These are phyloP conservation scores for Grifola frondosa DNA, from an alignment of 1,284 basidiomycete genomes.

Conservation along the genomic window DNA sequence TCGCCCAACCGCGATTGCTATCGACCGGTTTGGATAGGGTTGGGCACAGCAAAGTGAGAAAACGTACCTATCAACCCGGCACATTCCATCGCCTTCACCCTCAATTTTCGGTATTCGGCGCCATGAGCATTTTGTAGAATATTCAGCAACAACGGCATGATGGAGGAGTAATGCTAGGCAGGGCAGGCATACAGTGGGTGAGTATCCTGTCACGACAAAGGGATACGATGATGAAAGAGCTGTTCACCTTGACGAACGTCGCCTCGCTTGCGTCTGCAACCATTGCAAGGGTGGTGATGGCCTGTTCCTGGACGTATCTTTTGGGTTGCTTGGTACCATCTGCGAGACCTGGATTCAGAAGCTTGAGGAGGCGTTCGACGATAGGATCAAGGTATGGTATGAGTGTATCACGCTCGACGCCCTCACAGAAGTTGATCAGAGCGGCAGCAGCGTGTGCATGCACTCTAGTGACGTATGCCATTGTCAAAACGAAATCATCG, in stretches of 20 bases:
- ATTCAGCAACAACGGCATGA: conserved; percentile 75
- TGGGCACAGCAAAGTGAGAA: conserved; percentile 1
- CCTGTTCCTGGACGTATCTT: conserved; percentile 81
- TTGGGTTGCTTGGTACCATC: conserved; percentile 37
- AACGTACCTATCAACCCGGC: conserved; percentile 72
- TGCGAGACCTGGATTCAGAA: conserved; percentile 51
- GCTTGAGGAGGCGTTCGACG: conserved; percentile 65
- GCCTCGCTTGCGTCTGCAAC: conserved; percentile 79
- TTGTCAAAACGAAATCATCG: neutral
- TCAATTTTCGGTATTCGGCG: conserved; percentile 62
- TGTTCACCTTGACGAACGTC: conserved; percentile 61
- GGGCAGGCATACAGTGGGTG: neutral
- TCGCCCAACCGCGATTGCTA: conserved; percentile 79
- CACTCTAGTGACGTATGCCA: conserved; percentile 58
- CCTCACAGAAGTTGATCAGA: conserved; percentile 88
- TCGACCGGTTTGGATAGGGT: conserved; percentile 2
- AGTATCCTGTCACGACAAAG: neutral
- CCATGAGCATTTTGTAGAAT: conserved; percentile 70
- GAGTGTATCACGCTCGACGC: conserved; percentile 69
- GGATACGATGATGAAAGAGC: conserved; percentile 2
- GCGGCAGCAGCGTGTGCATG: conserved; percentile 83
- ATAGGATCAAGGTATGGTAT: conserved; percentile 76
- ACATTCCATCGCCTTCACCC: conserved; percentile 85
- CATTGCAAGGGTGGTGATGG: conserved; percentile 80
- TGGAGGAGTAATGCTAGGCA: conserved; percentile 63